Percentiles rank a stretch among this genome's conserved stretches.
These are phyloP conservation scores for Salix suchowensis DNA, from an alignment of 345 rosid species.

Conservation along the genomic window DNA sequence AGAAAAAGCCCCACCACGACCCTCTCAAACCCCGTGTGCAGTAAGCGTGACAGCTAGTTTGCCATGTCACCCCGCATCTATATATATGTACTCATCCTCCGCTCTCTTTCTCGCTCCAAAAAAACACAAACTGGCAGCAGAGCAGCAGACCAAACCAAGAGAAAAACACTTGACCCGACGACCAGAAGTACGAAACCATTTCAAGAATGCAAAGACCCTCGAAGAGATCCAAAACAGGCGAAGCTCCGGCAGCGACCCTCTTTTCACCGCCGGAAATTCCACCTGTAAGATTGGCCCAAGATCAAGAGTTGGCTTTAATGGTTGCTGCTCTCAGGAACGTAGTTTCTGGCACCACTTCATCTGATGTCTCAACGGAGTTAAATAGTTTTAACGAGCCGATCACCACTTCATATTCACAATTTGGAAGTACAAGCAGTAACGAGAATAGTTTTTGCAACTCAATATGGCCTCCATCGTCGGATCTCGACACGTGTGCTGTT, in stretches of 20 bases:
- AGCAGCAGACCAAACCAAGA: neutral
- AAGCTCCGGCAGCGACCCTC: neutral
- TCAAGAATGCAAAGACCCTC: slow-evolving; percentile 32
- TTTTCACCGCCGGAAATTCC: neutral
- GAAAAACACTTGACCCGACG: neutral
- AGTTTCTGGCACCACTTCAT: slow-evolving; percentile 21
- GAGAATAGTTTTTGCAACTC: neutral
- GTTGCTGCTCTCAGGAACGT: slow-evolving; percentile 48
- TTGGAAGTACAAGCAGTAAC: neutral
- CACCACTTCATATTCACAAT: neutral
- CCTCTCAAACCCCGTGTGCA: neutral
- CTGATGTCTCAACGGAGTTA: neutral
- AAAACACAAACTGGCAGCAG: neutral
- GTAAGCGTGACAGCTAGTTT: neutral
- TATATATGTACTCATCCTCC: slow-evolving; percentile 21
- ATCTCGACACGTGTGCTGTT: slow-evolving; percentile 50
- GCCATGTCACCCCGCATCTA: neutral
- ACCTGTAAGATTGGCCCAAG: slow-evolving; percentile 33
- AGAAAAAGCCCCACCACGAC: neutral
- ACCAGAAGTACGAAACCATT: neutral
- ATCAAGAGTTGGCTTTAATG: slow-evolving; percentile 63
- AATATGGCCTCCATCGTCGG: slow-evolving; percentile 25
- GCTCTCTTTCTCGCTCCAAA: neutral
- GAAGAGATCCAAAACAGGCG: slow-evolving; percentile 24
- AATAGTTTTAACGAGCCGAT: slow-evolving; percentile 3